A percentile compares a stretch with the other conserved stretches of the same genome.
phyloP scores from a whole-genome alignment of 768 basidiomycete species.

The Leccinellum albellum region DNA sequence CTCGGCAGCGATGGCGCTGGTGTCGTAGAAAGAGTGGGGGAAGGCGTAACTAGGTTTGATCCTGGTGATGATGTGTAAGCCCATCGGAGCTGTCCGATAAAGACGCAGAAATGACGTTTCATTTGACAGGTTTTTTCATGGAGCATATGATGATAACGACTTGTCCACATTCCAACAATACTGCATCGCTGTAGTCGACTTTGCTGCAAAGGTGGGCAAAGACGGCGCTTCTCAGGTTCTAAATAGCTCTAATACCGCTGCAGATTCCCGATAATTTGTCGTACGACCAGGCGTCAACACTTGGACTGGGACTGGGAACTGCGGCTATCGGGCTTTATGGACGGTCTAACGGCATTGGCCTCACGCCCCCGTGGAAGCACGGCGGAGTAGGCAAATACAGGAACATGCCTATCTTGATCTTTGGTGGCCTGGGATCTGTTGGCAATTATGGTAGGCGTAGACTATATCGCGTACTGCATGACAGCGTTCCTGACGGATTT shows the following conservation, averaged over 20 bases:
- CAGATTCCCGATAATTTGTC: constrained; percentile 46
- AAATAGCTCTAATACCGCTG: constrained; percentile 8
- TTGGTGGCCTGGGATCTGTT: constrained; percentile 47
- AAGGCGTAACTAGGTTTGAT: constrained; percentile 46
- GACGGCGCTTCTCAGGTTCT: background rate
- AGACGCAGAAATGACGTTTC: constrained; percentile 16
- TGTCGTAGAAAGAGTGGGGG: constrained; percentile 47
- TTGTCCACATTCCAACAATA: constrained; percentile 45
- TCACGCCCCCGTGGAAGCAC: constrained; percentile 37
- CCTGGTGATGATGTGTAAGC: constrained; percentile 53
- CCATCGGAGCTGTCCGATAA: constrained; percentile 5
- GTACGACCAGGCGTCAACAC: constrained; percentile 46
- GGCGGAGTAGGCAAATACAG: constrained; percentile 39
- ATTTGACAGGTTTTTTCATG: constrained; percentile 37
- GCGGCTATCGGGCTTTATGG: constrained; percentile 50
- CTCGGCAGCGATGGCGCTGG: constrained; percentile 51
- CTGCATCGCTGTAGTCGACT: constrained; percentile 37
- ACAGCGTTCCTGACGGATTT: constrained; percentile 11
- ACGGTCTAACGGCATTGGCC: constrained; percentile 37
- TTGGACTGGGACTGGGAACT: constrained; percentile 48
- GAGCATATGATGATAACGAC: constrained; percentile 36
- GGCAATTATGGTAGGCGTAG: constrained; percentile 44
- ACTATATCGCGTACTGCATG: constrained; percentile 4
- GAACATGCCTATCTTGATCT: constrained; percentile 43
- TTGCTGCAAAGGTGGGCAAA: constrained; percentile 36